Conservation (phyloP, 1,139 yeast species). For the Yamadazyma friedrichii region DNA sequence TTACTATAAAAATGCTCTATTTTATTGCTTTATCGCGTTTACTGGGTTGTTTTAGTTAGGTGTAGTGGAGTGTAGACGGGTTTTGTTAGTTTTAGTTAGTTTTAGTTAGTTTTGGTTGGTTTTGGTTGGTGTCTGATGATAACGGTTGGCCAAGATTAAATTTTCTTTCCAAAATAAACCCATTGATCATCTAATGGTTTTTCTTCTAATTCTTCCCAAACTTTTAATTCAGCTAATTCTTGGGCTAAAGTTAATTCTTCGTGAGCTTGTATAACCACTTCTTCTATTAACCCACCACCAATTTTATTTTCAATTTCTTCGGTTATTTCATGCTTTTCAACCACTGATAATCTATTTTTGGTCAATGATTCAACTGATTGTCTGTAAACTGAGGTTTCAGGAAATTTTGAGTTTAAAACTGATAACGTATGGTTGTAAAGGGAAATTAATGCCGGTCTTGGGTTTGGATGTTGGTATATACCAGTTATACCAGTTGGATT, state of each 20-base stretch:
- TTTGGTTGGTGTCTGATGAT: no score
- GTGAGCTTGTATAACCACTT: slow-evolving; percentile 76
- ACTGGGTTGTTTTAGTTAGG: background rate
- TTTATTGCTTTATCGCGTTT: background rate
- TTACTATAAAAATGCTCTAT: no score
- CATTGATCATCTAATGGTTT: slow-evolving; percentile 73
- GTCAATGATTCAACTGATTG: slow-evolving; percentile 76
- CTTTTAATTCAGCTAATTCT: slow-evolving; percentile 66
- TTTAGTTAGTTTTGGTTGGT: no score
- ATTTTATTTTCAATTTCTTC: slow-evolving; percentile 71
- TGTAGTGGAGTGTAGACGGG: background rate
- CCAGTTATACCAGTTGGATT: slow-evolving; percentile 83
- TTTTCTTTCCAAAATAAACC: slow-evolving; percentile 65
- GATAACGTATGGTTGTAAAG: slow-evolving; percentile 69
- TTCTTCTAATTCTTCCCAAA: slow-evolving; percentile 67
- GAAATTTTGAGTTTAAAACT: slow-evolving; percentile 59
- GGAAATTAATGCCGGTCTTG: slow-evolving; percentile 74
- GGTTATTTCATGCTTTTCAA: slow-evolving; percentile 59
- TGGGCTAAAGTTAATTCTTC: slow-evolving; percentile 73
- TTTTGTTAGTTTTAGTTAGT: no score
- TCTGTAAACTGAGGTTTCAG: slow-evolving; percentile 69
- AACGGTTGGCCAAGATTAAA: slow-evolving; percentile 29
- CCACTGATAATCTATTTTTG: slow-evolving; percentile 64
- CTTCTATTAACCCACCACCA: slow-evolving; percentile 85
- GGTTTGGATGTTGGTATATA: slow-evolving; percentile 75